Conservation (phyloP, 2,329 filamentous ascomycete genomes). For the Colletotrichum orchidophilum region DNA sequence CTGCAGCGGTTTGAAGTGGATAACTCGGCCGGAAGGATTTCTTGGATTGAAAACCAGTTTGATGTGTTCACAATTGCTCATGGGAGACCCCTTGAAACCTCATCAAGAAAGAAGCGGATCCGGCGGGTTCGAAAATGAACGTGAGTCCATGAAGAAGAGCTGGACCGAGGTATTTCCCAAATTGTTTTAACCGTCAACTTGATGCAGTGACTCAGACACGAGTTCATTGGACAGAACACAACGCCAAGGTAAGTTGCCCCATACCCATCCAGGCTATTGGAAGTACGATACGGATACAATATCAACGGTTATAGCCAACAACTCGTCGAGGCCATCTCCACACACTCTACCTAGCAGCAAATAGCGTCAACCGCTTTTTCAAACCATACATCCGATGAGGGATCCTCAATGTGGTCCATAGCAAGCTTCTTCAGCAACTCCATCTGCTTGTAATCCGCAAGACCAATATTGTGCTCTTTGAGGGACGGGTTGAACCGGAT, state of each 20-base stretch:
- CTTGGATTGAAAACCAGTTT: neutral
- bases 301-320: no score
- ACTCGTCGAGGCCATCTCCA: no score
- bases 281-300: no score
- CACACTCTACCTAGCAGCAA: neutral
- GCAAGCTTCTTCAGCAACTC: neutral
- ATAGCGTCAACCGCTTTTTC: neutral
- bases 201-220: neutral
- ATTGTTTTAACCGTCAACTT: neutral
- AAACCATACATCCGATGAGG: neutral
- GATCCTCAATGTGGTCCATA: neutral
- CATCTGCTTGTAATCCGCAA: neutral
- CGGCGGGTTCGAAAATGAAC: neutral
- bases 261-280: no score
- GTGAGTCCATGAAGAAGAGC: neutral
- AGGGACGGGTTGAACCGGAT: neutral
- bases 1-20: slow-evolving; percentile 21
- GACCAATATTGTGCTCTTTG: neutral
- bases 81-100: neutral
- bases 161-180: neutral
- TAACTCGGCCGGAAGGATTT: neutral
- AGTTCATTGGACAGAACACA: neutral
- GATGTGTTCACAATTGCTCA: neutral
- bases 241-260: neutral
- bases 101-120: neutral